Evolutionary conservation across 2,329 filamentous ascomycete genomes (phyloP), one percentile per base, ranked within the genome.

Genomic region (Gnomoniopsis sp.): DNA sequence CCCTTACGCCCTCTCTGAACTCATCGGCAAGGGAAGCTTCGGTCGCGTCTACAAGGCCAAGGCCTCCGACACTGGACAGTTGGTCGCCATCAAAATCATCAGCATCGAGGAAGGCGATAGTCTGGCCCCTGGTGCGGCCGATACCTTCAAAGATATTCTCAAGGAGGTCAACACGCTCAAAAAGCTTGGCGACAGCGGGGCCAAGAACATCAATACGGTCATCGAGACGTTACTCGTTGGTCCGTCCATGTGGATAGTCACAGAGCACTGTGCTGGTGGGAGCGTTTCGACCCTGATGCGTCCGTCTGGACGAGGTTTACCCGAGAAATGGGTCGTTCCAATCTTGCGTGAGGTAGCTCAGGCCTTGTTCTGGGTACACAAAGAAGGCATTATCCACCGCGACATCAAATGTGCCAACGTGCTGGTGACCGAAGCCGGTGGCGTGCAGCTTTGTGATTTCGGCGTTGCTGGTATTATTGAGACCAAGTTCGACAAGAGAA

Each of bases 161-260:
- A 88, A 88, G 67, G 85, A 89, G 71, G 83, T 88, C 66, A 84
- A 80, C 62, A 81, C 90, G 26, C 77, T 96, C 53, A 86, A 90
- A 68, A 79, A 89, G 60, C 79, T 96, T 49, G 86, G 88, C 67
- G 87, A 90, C 65, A 89, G 82, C 65, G 88, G 86, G 51, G 90
- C 90, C 33, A 83, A 83, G 64, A 93, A 93, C 69, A 87, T 96
- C 74, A 95, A 93, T 70, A 83, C 87, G 65, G 88, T 93, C 57
- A 87, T 93, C 65, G 90, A 93, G 65, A 89, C 89, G 6, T 80
- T 93, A 22, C 86, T 89, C 14, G 85, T 93, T 44, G 88, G 89
- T 49, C 87, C 89, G 64, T 85, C 90, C 61, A 87, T 96, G 76
- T 96, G 91, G 91, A 90, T 95, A 76, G 85, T 95, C 58, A 93